These are phyloP conservation scores for Coffea eugenioides DNA, from an alignment of 257 asterid species.

Conservation along the genomic window DNA sequence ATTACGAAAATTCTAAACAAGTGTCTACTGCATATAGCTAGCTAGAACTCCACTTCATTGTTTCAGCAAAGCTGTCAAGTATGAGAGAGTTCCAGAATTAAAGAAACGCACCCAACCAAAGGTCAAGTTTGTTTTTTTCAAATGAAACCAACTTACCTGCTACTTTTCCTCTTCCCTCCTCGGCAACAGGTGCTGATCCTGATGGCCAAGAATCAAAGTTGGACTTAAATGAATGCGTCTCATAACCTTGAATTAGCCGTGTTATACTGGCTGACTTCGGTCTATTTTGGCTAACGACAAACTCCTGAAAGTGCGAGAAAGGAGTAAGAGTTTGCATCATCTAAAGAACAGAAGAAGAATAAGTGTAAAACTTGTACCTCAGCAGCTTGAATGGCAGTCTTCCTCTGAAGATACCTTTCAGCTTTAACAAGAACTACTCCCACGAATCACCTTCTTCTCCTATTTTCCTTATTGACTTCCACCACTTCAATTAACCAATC, in stretches of 20 bases:
- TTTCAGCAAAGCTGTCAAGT: slow-evolving; percentile 77
- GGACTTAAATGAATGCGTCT: slow-evolving; percentile 88
- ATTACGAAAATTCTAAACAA: neutral
- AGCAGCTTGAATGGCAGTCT: slow-evolving; percentile 78
- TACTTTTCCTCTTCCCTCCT: slow-evolving; percentile 98
- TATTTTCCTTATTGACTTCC: slow-evolving; percentile 1
- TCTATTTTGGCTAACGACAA: slow-evolving; percentile 76
- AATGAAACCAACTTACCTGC: slow-evolving; percentile 60
- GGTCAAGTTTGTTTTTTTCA: slow-evolving; percentile 15
- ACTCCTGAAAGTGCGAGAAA: slow-evolving; percentile 55
- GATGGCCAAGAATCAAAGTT: slow-evolving; percentile 96
- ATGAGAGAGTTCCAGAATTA: slow-evolving; percentile 19
- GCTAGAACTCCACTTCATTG: slow-evolving; percentile 71
- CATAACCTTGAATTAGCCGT: slow-evolving; percentile 94
- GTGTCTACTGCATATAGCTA: neutral
- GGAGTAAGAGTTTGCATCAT: slow-evolving; percentile 22
- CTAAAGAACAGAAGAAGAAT: slow-evolving; percentile 13
- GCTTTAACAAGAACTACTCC: neutral
- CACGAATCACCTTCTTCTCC: neutral
- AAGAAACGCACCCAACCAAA: slow-evolving; percentile 12
- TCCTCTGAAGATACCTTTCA: slow-evolving; percentile 50
- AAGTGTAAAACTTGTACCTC: slow-evolving; percentile 50
- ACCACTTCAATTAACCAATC: neutral
- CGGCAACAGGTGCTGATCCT: slow-evolving; percentile 89
- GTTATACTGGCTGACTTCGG: slow-evolving; percentile 82